Evolutionary conservation across 176 grass and related monocot species (phyloP).

Genomic region (Cymbopogon citratus): DNA sequence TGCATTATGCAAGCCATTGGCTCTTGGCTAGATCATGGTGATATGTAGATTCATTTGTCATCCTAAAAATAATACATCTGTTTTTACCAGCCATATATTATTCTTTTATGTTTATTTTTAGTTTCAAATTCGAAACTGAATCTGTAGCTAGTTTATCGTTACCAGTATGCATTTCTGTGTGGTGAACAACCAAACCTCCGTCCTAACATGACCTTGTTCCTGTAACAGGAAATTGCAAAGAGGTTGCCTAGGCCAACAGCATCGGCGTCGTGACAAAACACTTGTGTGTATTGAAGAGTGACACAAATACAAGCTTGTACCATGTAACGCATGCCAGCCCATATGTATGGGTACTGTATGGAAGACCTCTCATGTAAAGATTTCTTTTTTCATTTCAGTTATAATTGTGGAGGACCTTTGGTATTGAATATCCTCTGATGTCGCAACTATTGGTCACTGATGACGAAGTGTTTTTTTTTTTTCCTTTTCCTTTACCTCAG

Average conservation of each 20-base stretch:
- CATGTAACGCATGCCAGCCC: slow-evolving; percentile 9
- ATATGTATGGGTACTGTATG: slow-evolving; percentile 1
- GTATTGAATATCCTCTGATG: neutral
- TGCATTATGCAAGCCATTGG: neutral
- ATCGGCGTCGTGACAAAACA: slow-evolving; percentile 11
- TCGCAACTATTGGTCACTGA: neutral
- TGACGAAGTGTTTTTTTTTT: neutral
- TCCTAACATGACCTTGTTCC: neutral
- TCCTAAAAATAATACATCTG: neutral
- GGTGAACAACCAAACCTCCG: neutral
- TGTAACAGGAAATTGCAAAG: slow-evolving; percentile 43
- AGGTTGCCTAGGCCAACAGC: slow-evolving; percentile 39
- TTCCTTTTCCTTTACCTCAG: neutral
- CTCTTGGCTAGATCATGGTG: neutral
- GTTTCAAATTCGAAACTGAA: neutral
- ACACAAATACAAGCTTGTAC: slow-evolving; percentile 6
- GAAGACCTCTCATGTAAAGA: slow-evolving; percentile 25
- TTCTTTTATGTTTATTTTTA: neutral
- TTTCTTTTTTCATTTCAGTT: slow-evolving; percentile 12
- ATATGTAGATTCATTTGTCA: neutral
- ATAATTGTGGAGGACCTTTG: neutral
- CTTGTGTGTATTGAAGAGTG: neutral
- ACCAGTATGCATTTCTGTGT: neutral
- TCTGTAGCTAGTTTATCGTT: neutral
- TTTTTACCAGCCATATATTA: neutral